Evolutionary conservation across 495 filamentous ascomycete species (phyloP).

Genomic region (Chlorociboria aeruginascens): DNA sequence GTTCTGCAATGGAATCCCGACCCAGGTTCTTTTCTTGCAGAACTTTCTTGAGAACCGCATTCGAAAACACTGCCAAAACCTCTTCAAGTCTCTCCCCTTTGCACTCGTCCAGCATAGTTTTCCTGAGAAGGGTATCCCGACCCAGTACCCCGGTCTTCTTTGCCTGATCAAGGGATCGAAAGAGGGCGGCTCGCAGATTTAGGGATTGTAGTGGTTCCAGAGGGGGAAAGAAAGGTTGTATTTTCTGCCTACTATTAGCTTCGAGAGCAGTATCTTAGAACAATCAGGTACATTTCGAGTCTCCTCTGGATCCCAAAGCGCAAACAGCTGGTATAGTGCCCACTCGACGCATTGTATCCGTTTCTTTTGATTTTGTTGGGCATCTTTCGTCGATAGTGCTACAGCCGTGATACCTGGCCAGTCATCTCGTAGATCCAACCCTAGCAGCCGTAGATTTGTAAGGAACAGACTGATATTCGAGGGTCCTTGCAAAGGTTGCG

Average conservation of each 20-base stretch:
- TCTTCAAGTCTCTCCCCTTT: constrained; percentile 74
- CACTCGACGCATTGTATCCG: constrained; percentile 72
- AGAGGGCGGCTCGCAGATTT: constrained; percentile 79
- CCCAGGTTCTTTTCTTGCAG: constrained; percentile 23
- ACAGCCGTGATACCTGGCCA: constrained; percentile 61
- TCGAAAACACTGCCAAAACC: constrained; percentile 66
- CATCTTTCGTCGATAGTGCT: constrained; percentile 54
- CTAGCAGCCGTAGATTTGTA: constrained; percentile 66
- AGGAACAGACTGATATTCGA: constrained; percentile 57
- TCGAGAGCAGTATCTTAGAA: background rate
- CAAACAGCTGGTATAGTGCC: constrained; percentile 70
- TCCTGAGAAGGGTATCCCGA: constrained; percentile 64
- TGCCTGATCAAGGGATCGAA: constrained; percentile 60
- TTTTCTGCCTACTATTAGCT: constrained; percentile 42
- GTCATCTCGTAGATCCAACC: constrained; percentile 60
- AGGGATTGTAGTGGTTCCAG: constrained; percentile 76
- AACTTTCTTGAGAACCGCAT: constrained; percentile 62
- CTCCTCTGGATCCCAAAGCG: constrained; percentile 65
- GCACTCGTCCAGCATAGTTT: constrained; percentile 89
- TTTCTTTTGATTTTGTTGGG: constrained; percentile 61
- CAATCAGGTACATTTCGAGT: constrained; percentile 45
- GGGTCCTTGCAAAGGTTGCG: constrained; percentile 19
- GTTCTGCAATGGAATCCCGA: constrained; percentile 36
- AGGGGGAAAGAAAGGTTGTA: constrained; percentile 81
- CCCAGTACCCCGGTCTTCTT: constrained; percentile 80